Evolutionary conservation across 805 yeast genomes (phyloP).

Genomic region (Candida berthetii): DNA sequence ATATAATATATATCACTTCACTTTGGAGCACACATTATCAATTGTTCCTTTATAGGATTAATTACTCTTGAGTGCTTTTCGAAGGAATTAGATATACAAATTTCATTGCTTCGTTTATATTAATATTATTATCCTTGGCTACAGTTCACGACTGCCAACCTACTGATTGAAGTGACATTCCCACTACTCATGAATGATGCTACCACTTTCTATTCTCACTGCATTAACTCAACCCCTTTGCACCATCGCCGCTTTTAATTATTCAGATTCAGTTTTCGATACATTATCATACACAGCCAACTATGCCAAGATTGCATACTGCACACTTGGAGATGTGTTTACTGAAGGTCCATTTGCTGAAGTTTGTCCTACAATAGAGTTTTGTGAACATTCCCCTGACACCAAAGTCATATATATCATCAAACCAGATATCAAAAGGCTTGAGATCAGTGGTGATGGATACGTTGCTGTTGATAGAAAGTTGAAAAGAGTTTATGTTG

Average conservation of each 20-base stretch:
- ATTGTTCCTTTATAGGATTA: too few species aligned
- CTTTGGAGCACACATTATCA: too few species aligned
- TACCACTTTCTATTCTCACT: too few species aligned
- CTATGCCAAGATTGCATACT: slow-evolving; percentile 15
- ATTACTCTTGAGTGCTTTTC: too few species aligned
- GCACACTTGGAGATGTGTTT: slow-evolving; percentile 7
- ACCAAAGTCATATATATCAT: slow-evolving; percentile 4
- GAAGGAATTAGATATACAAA: too few species aligned
- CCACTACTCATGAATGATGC: too few species aligned
- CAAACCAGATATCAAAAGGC: slow-evolving; percentile 12
- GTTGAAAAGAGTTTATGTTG: slow-evolving; percentile 36
- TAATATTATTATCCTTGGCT: too few species aligned
- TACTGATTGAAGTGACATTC: too few species aligned
- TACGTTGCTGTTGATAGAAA: slow-evolving; percentile 43
- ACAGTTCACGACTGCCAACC: too few species aligned
- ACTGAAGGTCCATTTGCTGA: slow-evolving; percentile 6
- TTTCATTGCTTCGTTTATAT: too few species aligned
- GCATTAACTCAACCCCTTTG: too few species aligned
- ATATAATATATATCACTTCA: too few species aligned
- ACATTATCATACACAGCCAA: slow-evolving; percentile 8
- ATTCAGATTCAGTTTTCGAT: slow-evolving; percentile 5
- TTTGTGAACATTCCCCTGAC: slow-evolving; percentile 6
- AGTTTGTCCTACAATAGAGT: slow-evolving; percentile 10
- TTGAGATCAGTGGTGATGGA: slow-evolving; percentile 48
- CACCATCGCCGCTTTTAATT: not conserved